Conservation (phyloP, 306 rosid genomes). For the Sesbania bispinosa region DNA sequence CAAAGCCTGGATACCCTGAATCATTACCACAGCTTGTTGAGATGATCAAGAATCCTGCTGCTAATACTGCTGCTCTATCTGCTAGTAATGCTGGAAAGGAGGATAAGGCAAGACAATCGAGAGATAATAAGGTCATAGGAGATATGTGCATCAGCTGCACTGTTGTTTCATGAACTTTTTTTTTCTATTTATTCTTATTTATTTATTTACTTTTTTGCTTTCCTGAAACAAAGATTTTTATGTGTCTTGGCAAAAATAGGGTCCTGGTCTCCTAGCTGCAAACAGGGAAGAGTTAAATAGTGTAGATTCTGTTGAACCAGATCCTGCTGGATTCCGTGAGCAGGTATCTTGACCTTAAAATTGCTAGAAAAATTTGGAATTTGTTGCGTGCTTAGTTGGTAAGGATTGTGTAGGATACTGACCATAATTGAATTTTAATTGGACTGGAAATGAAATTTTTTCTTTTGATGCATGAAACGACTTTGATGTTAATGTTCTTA, state of each 20-base stretch:
- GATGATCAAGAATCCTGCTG: conserved; percentile 74
- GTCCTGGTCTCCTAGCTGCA: conserved; percentile 44
- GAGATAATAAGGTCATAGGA: conserved; percentile 74
- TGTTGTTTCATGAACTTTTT: background rate
- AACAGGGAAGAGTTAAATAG: conserved; percentile 59
- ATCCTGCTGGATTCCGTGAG: conserved; percentile 88
- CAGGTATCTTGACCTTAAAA: conserved; percentile 53
- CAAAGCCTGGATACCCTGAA: conserved; percentile 92
- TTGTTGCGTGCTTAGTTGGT: background rate
- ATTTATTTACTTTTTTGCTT: background rate
- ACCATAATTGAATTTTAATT: background rate
- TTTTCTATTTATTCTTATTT: too few species aligned
- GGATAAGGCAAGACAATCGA: conserved; percentile 69
- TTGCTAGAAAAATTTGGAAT: background rate
- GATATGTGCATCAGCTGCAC: conserved; percentile 8
- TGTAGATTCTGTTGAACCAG: conserved; percentile 68
- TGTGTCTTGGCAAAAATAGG: conserved; percentile 38
- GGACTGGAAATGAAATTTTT: background rate
- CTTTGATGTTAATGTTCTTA: background rate
- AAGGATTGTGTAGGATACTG: background rate
- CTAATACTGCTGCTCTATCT: conserved; percentile 44
- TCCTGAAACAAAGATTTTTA: background rate
- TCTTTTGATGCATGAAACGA: background rate
- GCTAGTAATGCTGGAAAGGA: conserved; percentile 68
- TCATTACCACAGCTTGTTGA: conserved; percentile 82